Conservation (phyloP, 2,329 filamentous ascomycete genomes). For the Colletotrichum aenigma region DNA sequence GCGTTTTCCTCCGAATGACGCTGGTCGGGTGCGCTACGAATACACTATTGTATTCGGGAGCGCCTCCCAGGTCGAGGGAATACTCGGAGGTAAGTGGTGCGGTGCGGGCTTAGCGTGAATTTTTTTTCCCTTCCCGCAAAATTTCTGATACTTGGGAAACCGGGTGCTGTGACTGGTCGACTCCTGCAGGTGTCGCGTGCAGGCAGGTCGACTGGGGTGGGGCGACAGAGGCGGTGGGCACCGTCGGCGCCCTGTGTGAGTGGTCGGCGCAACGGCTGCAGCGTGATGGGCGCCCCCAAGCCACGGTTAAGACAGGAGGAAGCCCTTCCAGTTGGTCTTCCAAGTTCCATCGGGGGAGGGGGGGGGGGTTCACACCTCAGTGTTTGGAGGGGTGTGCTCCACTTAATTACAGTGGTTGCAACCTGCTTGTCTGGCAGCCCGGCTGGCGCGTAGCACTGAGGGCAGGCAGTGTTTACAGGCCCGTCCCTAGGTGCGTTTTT, state of each 20-base stretch:
- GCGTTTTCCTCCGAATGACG: conserved; percentile 19
- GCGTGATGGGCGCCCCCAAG: conserved; percentile 12
- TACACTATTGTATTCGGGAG: not conserved
- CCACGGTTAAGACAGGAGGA: not conserved
- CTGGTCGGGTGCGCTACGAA: conserved; percentile 10
- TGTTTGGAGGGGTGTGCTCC: not conserved
- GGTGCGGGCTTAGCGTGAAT: conserved; percentile 18
- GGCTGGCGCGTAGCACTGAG: not conserved
- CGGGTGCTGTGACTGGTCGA: conserved; percentile 1
- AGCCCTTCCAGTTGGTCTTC: not conserved
- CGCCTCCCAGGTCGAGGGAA: not conserved
- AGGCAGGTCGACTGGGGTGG: not conserved
- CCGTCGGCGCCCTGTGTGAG: not conserved
- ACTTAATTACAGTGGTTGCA: not conserved
- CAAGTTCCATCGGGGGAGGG: not conserved
- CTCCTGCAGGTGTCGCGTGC: conserved; percentile 16
- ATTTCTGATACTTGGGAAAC: conserved; percentile 1
- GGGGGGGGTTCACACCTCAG: not conserved
- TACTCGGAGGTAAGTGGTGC: conserved; percentile 15
- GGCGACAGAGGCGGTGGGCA: not conserved
- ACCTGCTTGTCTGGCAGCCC: not conserved
- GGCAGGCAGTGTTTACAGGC: not conserved
- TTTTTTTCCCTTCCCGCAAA: conserved; percentile 14
- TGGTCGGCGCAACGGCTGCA: conserved; percentile 3
- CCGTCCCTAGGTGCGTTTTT: not conserved